Evolutionary conservation across 768 basidiomycete genomes (phyloP), one percentile per base, ranked within the genome.

Genomic region (Tricholoma furcatifolium): DNA sequence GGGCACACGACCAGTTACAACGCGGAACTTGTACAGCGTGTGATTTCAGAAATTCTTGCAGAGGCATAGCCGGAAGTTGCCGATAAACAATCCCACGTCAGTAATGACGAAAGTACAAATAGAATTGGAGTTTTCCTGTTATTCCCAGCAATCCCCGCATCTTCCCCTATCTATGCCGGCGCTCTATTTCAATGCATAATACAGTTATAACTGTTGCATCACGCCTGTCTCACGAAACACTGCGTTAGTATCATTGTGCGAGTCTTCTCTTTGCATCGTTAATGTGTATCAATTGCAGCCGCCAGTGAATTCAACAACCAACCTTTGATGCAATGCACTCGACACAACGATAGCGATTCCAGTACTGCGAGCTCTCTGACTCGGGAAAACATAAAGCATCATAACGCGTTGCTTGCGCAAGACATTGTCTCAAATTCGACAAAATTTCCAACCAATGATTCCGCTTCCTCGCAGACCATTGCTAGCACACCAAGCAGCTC

Each of bases 1-100:
- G 58, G 56, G 43, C 51, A 52, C 38, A 56, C 54, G 44, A 61
- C 65, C 39, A 67, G 55, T 53, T 87, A 83, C 56, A 73, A 79
- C 55, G 77, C 77, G 18, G 63, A 61, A 6, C 68, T 68, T 31
- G 79, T 86, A 9, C 65, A 73, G 53, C 52, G 62, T 12, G 82
- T 74, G 2, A 64, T 87, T 30, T 63, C 68, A 30, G 61, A 56
- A 17, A 69, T 70, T 21, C 52, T 65, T 51, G 43, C 34, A 40
- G 52, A 61, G 51, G 46, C 12, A 54, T 44, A 38, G 10, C 21
- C 20, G 36, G 50, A 21, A 7, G 5, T 36, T 53, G 35, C 31
- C 46, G 27, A 47, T 47, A 27, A 32, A 50, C 41, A 46, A 51
- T 58, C 52, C 47, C 60, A 47, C 57, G 45, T 51, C 53, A 39